Conservation (phyloP, 352 stramenopile species). For the Pythium monospermum region DNA sequence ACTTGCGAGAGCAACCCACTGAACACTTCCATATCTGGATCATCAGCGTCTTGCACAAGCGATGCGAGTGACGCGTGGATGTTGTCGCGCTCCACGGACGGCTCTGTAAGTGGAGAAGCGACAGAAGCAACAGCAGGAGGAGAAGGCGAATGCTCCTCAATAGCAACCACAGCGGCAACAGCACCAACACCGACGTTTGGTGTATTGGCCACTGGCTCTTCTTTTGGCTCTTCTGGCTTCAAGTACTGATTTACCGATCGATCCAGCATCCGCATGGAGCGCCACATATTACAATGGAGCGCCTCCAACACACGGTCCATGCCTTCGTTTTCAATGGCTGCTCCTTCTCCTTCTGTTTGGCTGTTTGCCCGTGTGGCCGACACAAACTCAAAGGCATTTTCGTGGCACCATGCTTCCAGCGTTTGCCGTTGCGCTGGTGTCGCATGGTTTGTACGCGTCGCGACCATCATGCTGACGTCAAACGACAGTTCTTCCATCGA, state of each 20-base stretch:
- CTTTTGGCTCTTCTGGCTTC: not conserved
- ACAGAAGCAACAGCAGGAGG: not conserved
- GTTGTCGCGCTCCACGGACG: conserved; percentile 27
- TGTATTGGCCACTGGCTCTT: not conserved
- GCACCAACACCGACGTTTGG: conserved; percentile 8
- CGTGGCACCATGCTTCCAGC: conserved; percentile 50
- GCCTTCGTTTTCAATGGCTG: too few relatives aligned
- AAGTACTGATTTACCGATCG: too few relatives aligned
- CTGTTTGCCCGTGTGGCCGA: conserved; percentile 12
- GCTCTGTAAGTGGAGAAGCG: not conserved
- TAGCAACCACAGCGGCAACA: conserved; percentile 5
- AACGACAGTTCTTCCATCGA: conserved; percentile 25
- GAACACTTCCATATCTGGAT: conserved; percentile 59
- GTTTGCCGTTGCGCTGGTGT: conserved; percentile 21
- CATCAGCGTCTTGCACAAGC: conserved; percentile 24
- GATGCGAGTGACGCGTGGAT: conserved; percentile 44
- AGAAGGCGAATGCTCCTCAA: conserved; percentile 2
- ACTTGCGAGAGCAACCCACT: conserved; percentile 61
- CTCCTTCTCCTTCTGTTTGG: conserved; percentile 31
- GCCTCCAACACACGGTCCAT: conserved; percentile 70
- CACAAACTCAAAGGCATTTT: conserved; percentile 64
- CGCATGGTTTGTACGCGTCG: not conserved
- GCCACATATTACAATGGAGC: conserved; percentile 77
- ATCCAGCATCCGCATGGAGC: conserved; percentile 55
- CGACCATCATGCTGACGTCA: conserved; percentile 23